Base-by-base conservation (phyloP, 768 basidiomycete species). In the Amanita pseudoporphyria region DNA sequence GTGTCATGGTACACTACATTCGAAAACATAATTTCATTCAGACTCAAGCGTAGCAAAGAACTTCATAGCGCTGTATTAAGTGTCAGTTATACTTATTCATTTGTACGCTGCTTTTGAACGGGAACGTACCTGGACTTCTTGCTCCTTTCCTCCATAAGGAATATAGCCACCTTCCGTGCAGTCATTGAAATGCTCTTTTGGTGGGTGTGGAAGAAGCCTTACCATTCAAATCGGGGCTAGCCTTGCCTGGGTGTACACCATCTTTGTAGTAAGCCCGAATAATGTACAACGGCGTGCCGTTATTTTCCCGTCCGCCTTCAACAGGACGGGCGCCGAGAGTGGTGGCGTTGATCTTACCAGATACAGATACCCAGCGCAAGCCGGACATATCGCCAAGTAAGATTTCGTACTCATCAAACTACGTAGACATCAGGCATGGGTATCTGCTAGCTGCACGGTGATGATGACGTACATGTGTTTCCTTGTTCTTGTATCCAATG, bases 391-490 rank as follows among this genome's bases (percentile, higher is more conserved):
- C 69, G 1, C 82, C 85, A 14, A 86, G 66, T n/a, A 88, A 79
- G 40, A 87, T 72, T 58, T 88, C 85, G 56, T 78, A 87, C 30
- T 68, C 71, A 24, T 71, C 74, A 30, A 81, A 33, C 84, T 86
- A 55, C 7, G 3, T 7, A n/a, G 38, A 47, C 19, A n/a, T 12
- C 10, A 43, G 40, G 43, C 47, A 26, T 30, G 36, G 40, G 7
- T n/a, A n/a, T n/a, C n/a, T n/a, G n/a, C n/a, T n/a, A n/a, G 5
- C 18, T 26, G 31, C 44, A 32, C 28, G 31, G 16, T 26, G 22
- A 31, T 33, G 40, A n/a, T 44, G 13, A 57, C 64, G 39, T 62
- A 83, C 85, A 1, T 81, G 73, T 38, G 78, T 67, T 57, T 81
- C 82, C 3, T 80, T 66, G 54, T 77, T 67, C 40, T 64, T 68